A percentile compares a stretch with the other conserved stretches of the same genome.
These are phyloP conservation scores for Colletotrichum eremochloae DNA, from an alignment of 2,329 filamentous ascomycete species.

Conservation along the genomic window DNA sequence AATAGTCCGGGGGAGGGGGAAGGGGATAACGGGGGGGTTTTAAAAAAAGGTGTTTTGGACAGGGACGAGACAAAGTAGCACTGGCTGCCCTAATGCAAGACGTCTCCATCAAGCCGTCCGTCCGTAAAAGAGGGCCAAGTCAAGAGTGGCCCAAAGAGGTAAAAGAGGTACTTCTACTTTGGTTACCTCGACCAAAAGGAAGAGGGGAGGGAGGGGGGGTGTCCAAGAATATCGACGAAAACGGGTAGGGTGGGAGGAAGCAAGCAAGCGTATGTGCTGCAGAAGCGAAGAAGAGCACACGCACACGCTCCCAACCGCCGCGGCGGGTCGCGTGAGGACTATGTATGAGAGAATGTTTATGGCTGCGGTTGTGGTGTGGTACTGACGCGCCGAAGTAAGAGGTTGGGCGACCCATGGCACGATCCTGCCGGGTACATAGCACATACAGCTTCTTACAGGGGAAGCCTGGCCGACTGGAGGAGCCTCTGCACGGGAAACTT, in stretches of 20 bases:
- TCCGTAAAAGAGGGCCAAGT: constrained; percentile 24
- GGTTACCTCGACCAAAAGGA: constrained; percentile 13
- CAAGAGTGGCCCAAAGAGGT: constrained; percentile 11
- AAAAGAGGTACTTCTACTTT: constrained; percentile 9
- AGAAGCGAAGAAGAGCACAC: constrained; percentile 24
- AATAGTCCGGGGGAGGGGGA: constrained; percentile 35
- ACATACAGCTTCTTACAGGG: constrained; percentile 31
- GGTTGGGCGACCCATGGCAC: constrained; percentile 41
- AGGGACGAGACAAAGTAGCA: constrained; percentile 29
- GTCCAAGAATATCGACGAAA: constrained; percentile 11
- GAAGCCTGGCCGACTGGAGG: constrained; percentile 28
- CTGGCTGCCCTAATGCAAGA: constrained; percentile 40
- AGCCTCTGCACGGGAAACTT: constrained; percentile 30
- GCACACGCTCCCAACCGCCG: constrained; percentile 4
- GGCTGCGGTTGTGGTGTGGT: constrained; percentile 42
- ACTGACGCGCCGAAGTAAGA: constrained; percentile 39
- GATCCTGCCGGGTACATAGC: constrained; percentile 21
- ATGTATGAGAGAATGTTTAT: constrained; percentile 43
- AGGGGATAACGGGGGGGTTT: constrained; percentile 31
- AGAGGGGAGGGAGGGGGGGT: not conserved
- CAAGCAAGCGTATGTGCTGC: constrained; percentile 27
- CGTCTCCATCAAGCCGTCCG: constrained; percentile 30
- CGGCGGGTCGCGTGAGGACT: constrained; percentile 37
- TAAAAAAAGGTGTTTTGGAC: constrained; percentile 34
- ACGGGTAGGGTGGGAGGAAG: not conserved